Conservation (phyloP, 345 rosid genomes). For the Eutrema heterophyllum region DNA sequence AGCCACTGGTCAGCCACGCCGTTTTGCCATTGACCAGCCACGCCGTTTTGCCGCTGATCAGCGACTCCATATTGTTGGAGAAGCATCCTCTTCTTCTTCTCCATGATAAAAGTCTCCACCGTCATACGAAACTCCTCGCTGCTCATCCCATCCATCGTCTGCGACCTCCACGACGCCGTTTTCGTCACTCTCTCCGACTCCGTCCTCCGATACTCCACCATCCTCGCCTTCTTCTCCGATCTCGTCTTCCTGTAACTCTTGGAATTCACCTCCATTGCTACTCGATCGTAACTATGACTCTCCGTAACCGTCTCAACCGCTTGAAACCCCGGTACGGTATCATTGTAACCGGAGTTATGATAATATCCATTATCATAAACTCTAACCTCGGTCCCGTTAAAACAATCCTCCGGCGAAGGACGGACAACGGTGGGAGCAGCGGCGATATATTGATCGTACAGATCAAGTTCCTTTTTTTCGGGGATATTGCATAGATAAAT, state of each 20-base stretch:
- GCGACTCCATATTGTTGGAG: not conserved
- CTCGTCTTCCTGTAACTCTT: conserved; percentile 15
- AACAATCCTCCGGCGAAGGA: not conserved
- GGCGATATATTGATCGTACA: not conserved
- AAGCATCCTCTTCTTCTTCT: conserved; percentile 20
- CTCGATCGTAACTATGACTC: not conserved
- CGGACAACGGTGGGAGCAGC: not conserved
- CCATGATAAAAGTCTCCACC: conserved; percentile 33
- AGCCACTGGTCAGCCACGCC: not conserved
- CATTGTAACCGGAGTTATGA: not conserved
- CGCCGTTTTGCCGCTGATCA: not conserved
- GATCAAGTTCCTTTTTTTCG: not conserved
- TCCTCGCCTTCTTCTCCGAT: conserved; percentile 1
- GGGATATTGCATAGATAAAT: not conserved
- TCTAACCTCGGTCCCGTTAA: not conserved
- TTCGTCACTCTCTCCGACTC: conserved; percentile 9
- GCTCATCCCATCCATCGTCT: conserved; percentile 30
- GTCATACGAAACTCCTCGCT: conserved; percentile 31
- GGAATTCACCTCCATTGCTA: not conserved
- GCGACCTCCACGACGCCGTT: conserved; percentile 16
- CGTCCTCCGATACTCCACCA: conserved; percentile 17
- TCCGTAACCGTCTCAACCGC: not conserved
- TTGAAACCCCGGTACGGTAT: not conserved
- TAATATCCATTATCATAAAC: not conserved
- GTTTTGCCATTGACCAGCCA: not conserved